A percentile compares a stretch with the other conserved stretches of the same genome.
Evolutionary conservation across 2,329 filamentous ascomycete species (phyloP).

Genomic region (Colletotrichum sp.): DNA sequence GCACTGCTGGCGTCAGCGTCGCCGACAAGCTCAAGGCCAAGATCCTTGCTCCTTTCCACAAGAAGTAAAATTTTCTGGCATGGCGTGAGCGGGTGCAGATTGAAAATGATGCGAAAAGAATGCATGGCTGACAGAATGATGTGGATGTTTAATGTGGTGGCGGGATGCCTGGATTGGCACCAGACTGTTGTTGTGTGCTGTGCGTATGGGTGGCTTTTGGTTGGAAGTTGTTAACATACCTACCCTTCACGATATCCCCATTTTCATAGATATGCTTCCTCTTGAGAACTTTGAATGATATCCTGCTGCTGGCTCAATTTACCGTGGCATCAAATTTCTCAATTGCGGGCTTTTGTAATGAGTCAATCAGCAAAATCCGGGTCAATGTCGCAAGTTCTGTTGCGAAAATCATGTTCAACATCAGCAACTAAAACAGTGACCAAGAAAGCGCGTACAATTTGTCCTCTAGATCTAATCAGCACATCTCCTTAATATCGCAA

Average conservation of each 20-base stretch:
- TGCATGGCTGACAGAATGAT: background rate
- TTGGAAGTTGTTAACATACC: slow-evolving; percentile 4
- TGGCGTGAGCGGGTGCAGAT: background rate
- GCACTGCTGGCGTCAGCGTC: slow-evolving; percentile 42
- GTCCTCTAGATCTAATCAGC: no score
- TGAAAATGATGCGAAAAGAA: background rate
- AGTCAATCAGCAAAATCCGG: background rate
- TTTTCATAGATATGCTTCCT: background rate
- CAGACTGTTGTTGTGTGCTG: background rate
- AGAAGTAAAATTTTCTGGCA: slow-evolving; percentile 39
- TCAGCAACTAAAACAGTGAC: background rate
- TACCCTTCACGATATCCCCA: slow-evolving; percentile 21
- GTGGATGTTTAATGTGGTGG: background rate
- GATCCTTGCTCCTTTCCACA: slow-evolving; percentile 51
- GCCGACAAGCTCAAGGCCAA: slow-evolving; percentile 65
- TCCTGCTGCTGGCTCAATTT: background rate
- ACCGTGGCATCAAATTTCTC: background rate
- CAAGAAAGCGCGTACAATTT: background rate
- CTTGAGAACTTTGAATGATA: background rate
- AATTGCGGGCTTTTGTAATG: background rate
- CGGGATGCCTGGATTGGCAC: background rate
- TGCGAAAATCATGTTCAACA: background rate
- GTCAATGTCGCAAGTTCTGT: background rate
- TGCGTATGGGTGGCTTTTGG: background rate
- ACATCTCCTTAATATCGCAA: no score